Evolutionary conservation across 305 asterid genomes (phyloP).

Genomic region (Galium porrigens): DNA sequence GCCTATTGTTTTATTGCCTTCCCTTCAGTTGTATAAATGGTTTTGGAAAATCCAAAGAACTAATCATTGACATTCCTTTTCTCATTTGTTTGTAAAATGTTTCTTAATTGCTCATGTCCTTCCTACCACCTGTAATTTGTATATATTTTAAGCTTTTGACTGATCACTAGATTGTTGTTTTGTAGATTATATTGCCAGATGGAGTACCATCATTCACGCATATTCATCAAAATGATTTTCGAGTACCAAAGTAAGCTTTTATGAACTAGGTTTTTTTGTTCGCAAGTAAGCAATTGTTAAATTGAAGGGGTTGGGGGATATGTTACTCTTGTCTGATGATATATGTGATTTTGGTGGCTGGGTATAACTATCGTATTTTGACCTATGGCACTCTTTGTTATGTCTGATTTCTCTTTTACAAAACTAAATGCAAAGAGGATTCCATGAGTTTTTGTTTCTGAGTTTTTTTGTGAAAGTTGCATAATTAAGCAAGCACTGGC

Average conservation of each 20-base stretch:
- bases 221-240: slow-evolving; percentile 52
- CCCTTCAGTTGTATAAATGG: background rate
- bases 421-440: background rate
- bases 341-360: background rate
- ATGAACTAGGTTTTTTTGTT: slow-evolving; percentile 6
- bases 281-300: slow-evolving; percentile 4
- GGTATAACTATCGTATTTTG: background rate
- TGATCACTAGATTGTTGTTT: slow-evolving; percentile 21
- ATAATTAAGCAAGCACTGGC: background rate
- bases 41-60: background rate
- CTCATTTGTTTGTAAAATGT: slow-evolving; percentile 8
- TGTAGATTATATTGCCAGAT: slow-evolving; percentile 44
- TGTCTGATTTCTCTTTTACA: background rate
- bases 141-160: slow-evolving; percentile 4
- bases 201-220: slow-evolving; percentile 44
- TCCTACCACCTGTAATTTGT: slow-evolving; percentile 5
- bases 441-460: background rate
- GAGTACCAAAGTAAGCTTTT: slow-evolving; percentile 47
- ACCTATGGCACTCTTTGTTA: background rate
- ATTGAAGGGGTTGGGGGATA: slow-evolving; percentile 7
- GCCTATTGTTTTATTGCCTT: background rate
- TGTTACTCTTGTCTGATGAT: slow-evolving; percentile 9
- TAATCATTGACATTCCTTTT: background rate
- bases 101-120: slow-evolving; percentile 8
- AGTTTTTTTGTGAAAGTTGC: background rate